Percentiles rank a stretch among this genome's conserved stretches.
Conservation (phyloP, 2,329 filamentous ascomycete species). For the Rhynchosporium agropyri region DNA sequence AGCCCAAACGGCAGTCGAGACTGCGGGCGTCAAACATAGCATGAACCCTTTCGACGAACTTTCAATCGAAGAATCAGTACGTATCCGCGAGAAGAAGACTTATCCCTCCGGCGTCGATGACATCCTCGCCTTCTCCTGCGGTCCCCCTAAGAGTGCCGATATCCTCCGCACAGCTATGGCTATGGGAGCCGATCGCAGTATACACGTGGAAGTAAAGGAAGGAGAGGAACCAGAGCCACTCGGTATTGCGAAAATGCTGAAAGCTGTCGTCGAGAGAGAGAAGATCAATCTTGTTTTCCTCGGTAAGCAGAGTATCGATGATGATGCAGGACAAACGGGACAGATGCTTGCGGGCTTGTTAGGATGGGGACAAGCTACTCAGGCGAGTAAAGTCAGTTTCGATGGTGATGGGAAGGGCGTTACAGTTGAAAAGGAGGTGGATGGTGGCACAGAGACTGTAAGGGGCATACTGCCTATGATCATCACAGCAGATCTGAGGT, state of each 20-base stretch:
- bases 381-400: constrained; percentile 83
- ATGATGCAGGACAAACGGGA: constrained; percentile 92
- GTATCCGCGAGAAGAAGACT: constrained; percentile 83
- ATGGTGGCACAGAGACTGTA: constrained; percentile 92
- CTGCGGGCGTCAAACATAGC: constrained; percentile 89
- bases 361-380: constrained; percentile 92
- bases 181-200: constrained; percentile 91
- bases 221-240: constrained; percentile 83
- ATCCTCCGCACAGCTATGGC: constrained; percentile 95
- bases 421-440: constrained; percentile 86
- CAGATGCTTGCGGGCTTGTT: constrained; percentile 96
- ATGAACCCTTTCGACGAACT: constrained; percentile 99
- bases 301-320: constrained; percentile 98
- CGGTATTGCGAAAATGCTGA: constrained; percentile 87
- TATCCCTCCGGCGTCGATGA: constrained; percentile 78
- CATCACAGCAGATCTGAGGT: constrained; percentile 88
- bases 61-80: constrained; percentile 93
- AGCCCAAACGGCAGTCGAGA: constrained; percentile 84
- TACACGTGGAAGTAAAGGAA: constrained; percentile 82
- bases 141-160: constrained; percentile 84
- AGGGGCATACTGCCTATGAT: constrained; percentile 85
- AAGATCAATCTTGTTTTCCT: constrained; percentile 89
- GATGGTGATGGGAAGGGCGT: constrained; percentile 67
- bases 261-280: constrained; percentile 78
- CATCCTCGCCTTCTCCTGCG: constrained; percentile 87